Conservation (phyloP, 108 stramenopile species). For the Aureococcus anophagefferens region DNA sequence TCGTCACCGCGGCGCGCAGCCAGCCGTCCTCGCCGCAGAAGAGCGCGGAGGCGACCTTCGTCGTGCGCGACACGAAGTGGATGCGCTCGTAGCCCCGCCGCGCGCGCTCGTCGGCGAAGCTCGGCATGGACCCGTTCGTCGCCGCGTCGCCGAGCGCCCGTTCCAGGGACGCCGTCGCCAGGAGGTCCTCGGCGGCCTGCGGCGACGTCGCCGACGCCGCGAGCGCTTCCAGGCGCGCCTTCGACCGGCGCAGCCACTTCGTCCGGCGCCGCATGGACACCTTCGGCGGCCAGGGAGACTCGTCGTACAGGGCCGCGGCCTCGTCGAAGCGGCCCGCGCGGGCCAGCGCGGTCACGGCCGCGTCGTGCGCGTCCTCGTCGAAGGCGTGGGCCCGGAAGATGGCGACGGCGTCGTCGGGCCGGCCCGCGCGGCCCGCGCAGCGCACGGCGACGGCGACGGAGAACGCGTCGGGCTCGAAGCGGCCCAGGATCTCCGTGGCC, state of each 20-base stretch:
- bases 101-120: conserved; percentile 42
- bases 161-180: not conserved
- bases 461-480: not conserved
- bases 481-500: not conserved
- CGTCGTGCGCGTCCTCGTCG: too few relatives aligned
- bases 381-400: too few relatives aligned
- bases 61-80: not conserved
- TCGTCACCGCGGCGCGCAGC: not conserved
- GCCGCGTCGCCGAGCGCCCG: not conserved
- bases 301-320: not conserved
- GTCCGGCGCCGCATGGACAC: not conserved
- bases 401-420: not conserved
- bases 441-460: not conserved
- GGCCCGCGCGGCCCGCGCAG: not conserved
- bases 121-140: conserved; percentile 26
- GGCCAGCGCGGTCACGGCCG: not conserved
- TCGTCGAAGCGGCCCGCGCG: not conserved
- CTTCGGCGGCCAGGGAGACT: not conserved
- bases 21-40: not conserved
- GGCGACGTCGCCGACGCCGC: not conserved
- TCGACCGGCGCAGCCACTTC: not conserved
- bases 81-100: conserved; percentile 40
- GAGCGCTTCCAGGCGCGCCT: not conserved
- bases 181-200: not conserved
- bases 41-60: not conserved